Evolutionary conservation across 1,284 basidiomycete genomes (phyloP).

Genomic region (Marasmius tenuissimus): DNA sequence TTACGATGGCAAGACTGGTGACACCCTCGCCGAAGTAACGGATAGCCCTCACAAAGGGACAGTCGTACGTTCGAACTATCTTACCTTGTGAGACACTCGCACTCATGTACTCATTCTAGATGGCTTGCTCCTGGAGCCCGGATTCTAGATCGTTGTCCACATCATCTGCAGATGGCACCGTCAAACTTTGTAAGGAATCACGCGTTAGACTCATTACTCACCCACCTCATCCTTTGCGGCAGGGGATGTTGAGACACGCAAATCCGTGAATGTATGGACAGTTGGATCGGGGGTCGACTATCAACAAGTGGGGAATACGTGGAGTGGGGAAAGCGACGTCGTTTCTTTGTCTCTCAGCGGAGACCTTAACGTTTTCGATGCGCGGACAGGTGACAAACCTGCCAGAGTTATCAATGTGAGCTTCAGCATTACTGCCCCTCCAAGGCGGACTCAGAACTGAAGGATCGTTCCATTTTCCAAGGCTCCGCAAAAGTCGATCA

Average conservation of each 20-base stretch:
- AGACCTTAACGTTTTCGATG: constrained; percentile 84
- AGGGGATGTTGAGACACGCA: constrained; percentile 82
- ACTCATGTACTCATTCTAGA: constrained; percentile 41
- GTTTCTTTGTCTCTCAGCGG: constrained; percentile 88
- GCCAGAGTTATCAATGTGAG: constrained; percentile 62
- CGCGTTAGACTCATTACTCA: background rate
- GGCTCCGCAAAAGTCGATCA: constrained; percentile 83
- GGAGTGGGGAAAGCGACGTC: constrained; percentile 71
- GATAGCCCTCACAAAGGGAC: constrained; percentile 72
- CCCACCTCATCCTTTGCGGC: background rate
- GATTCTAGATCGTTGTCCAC: constrained; percentile 78
- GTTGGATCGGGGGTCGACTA: constrained; percentile 68
- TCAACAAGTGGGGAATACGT: constrained; percentile 91
- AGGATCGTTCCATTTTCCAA: constrained; percentile 25
- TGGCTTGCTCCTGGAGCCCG: constrained; percentile 76
- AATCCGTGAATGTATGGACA: constrained; percentile 68
- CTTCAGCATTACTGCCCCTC: background rate
- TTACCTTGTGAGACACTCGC: background rate
- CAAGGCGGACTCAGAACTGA: background rate
- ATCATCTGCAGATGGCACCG: constrained; percentile 86
- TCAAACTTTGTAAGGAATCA: constrained; percentile 73
- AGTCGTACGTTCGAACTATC: constrained; percentile 56
- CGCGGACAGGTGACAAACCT: constrained; percentile 60
- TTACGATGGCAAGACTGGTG: constrained; percentile 91
- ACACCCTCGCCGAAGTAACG: constrained; percentile 68